Conservation (phyloP, 306 rosid species). For the Trifolium dubium region DNA sequence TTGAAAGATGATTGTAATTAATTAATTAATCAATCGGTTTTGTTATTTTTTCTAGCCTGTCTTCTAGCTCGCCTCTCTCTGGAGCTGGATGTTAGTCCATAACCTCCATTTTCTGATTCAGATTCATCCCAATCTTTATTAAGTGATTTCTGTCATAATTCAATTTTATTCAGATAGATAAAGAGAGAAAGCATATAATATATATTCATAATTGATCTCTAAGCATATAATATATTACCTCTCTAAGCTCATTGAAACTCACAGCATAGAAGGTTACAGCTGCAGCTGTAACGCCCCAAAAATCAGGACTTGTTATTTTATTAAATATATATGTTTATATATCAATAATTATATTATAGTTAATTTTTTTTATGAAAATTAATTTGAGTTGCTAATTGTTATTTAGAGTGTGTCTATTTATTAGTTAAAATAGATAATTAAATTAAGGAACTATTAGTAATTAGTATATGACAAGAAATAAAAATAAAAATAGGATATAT, state of each 20-base stretch:
- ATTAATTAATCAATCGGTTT: constrained; percentile 12
- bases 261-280: constrained; percentile 77
- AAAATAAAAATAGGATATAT: too few species aligned
- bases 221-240: too few species aligned
- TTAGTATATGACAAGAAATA: too few species aligned
- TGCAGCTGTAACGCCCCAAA: too few species aligned
- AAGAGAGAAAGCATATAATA: neutral
- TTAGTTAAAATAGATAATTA: too few species aligned
- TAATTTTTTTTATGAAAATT: too few species aligned
- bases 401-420: too few species aligned
- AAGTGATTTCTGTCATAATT: constrained; percentile 61
- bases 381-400: too few species aligned
- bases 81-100: constrained; percentile 57
- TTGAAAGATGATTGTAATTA: neutral
- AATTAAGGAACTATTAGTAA: too few species aligned
- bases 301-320: too few species aligned
- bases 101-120: constrained; percentile 57
- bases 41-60: constrained; percentile 56
- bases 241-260: constrained; percentile 70
- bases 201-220: constrained; percentile 47
- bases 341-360: too few species aligned
- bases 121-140: constrained; percentile 53
- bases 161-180: neutral
- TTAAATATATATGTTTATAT: too few species aligned
- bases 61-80: constrained; percentile 68